A percentile compares a stretch with the other conserved stretches of the same genome.
phyloP scores from a whole-genome alignment of 176 grass and related monocot species.

The Hordeum vulgare region MorexV3_pseudomolecules_assembly NC_058524.1:109427048-109427547 shows the following conservation, averaged over 20 bases:
- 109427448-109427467: not conserved
- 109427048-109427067: no score
- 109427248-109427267: not conserved
- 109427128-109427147: no score
- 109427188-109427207: not conserved
- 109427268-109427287: not conserved
- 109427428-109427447: not conserved
- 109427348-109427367: not conserved
- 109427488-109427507: not conserved
- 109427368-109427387: not conserved
- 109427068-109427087: no score
- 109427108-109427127: no score
- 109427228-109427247: not conserved
- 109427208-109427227: not conserved
- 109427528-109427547: not conserved
- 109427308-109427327: not conserved
- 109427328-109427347: not conserved
- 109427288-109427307: not conserved
- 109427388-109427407: not conserved
- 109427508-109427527: not conserved
- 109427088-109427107: no score
- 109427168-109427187: no score
- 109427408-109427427: not conserved
- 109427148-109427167: no score
- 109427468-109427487: not conserved